phyloP scores from a whole-genome alignment of 2,329 filamentous ascomycete species.

The Monosporascus sp. region DNA sequence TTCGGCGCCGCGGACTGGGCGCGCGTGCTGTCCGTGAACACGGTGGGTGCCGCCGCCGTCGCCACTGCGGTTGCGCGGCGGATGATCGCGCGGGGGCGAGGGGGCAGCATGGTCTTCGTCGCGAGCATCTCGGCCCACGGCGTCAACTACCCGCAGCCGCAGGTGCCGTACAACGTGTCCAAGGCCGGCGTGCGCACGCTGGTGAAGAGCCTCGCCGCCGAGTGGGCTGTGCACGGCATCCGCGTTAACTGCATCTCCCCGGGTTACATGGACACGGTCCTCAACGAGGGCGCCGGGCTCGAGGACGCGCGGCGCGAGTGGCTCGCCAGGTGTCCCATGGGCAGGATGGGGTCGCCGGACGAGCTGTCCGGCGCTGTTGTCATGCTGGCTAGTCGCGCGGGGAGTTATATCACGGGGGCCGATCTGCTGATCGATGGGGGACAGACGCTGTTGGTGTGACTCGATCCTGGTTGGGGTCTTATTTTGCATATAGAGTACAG shows the following conservation, averaged over 20 bases:
- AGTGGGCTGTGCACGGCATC: conserved; percentile 69
- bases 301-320: conserved; percentile 49
- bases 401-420: conserved; percentile 63
- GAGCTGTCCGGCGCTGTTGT: conserved; percentile 60
- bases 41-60: conserved; percentile 64
- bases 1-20: conserved; percentile 56
- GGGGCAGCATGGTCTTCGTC: conserved; percentile 61
- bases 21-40: conserved; percentile 64
- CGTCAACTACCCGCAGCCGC: conserved; percentile 69
- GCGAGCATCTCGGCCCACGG: conserved; percentile 63
- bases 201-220: conserved; percentile 61
- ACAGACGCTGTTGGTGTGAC: conserved; percentile 26
- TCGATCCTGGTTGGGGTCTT: too few relatives aligned
- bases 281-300: conserved; percentile 62
- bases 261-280: conserved; percentile 72
- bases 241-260: conserved; percentile 66
- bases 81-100: conserved; percentile 45
- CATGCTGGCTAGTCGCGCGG: conserved; percentile 53
- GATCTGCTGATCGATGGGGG: conserved; percentile 63
- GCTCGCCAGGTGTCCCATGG: conserved; percentile 55
- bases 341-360: conserved; percentile 58
- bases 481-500: too few relatives aligned
- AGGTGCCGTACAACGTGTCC: conserved; percentile 65
- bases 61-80: conserved; percentile 56
- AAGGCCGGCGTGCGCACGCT: conserved; percentile 63